A percentile compares a stretch with the other conserved stretches of the same genome.
These are phyloP conservation scores for Lagerstroemia speciosa DNA, from an alignment of 345 rosid species.

Conservation along the genomic window DNA sequence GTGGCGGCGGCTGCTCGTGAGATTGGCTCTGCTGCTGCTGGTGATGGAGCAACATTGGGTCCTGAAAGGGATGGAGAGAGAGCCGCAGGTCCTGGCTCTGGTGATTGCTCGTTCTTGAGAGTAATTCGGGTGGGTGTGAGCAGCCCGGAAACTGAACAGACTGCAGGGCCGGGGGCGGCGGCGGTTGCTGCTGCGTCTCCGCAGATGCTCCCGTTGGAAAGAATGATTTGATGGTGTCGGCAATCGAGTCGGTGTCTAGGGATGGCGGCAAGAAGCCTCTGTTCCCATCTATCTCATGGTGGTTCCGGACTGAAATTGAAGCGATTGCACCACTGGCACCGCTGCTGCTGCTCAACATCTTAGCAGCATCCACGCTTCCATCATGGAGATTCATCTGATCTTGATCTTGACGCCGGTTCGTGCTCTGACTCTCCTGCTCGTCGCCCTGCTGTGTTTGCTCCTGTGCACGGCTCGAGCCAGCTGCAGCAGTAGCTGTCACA, in stretches of 20 bases:
- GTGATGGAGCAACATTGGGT: slow-evolving; percentile 38
- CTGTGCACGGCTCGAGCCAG: slow-evolving; percentile 4
- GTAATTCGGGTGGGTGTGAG: slow-evolving; percentile 65
- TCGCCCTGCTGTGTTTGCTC: background rate
- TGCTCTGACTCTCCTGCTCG: background rate
- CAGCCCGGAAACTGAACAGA: slow-evolving; percentile 43
- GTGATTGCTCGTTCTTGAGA: slow-evolving; percentile 66
- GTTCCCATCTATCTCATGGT: slow-evolving; percentile 15
- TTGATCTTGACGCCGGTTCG: background rate
- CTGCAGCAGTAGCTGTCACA: slow-evolving; percentile 12
- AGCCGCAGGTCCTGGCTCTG: slow-evolving; percentile 75
- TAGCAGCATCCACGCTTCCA: slow-evolving; percentile 2
- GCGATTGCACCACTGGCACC: slow-evolving; percentile 8
- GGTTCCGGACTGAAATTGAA: background rate
- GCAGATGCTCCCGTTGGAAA: slow-evolving; percentile 57
- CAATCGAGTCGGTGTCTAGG: slow-evolving; percentile 67
- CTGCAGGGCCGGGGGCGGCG: slow-evolving; percentile 17
- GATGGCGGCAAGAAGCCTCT: slow-evolving; percentile 55
- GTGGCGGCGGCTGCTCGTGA: slow-evolving; percentile 9
- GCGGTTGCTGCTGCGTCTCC: slow-evolving; percentile 10
- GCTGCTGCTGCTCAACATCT: slow-evolving; percentile 2
- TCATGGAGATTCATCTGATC: slow-evolving; percentile 1
- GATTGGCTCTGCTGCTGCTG: slow-evolving; percentile 19
- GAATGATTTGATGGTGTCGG: slow-evolving; percentile 87
- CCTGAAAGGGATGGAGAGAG: slow-evolving; percentile 77